Conservation (phyloP, 1,284 basidiomycete genomes). For the Fomitopsis pinicola region DNA sequence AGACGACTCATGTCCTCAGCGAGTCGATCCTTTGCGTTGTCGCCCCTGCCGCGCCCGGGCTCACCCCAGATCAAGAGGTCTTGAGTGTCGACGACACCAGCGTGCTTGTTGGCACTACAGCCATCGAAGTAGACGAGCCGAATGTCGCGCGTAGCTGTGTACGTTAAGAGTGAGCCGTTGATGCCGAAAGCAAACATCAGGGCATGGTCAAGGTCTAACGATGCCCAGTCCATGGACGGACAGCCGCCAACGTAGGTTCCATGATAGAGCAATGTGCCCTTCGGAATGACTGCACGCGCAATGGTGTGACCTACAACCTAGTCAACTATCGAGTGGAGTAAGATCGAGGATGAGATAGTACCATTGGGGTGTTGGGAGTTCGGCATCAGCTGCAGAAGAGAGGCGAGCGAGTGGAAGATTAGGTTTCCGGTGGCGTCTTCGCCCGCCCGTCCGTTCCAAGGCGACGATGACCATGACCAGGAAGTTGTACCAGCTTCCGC, state of each 20-base stretch:
- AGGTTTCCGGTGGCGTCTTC: not conserved
- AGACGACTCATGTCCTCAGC: not conserved
- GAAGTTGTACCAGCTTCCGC: not conserved
- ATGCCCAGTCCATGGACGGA: not conserved
- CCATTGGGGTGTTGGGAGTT: not conserved
- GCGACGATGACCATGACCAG: not conserved
- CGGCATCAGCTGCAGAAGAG: not conserved
- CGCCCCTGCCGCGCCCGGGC: not conserved
- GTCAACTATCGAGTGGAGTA: not conserved
- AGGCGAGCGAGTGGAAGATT: not conserved
- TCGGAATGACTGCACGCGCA: not conserved
- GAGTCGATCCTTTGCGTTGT: too few relatives aligned
- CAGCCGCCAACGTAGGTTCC: not conserved
- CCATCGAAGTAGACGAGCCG: not conserved
- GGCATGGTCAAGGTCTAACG: not conserved
- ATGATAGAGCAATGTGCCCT: not conserved
- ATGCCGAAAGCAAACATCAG: not conserved
- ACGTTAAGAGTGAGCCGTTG: not conserved
- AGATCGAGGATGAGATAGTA: not conserved
- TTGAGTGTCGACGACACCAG: not conserved
- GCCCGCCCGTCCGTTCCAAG: not conserved
- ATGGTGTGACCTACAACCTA: not conserved
- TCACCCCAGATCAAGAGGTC: not conserved
- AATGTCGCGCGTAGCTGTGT: not conserved
- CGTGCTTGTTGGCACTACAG: not conserved